Evolutionary conservation across 2,329 filamentous ascomycete species (phyloP).

Genomic region (Hypoxylon sp.): DNA sequence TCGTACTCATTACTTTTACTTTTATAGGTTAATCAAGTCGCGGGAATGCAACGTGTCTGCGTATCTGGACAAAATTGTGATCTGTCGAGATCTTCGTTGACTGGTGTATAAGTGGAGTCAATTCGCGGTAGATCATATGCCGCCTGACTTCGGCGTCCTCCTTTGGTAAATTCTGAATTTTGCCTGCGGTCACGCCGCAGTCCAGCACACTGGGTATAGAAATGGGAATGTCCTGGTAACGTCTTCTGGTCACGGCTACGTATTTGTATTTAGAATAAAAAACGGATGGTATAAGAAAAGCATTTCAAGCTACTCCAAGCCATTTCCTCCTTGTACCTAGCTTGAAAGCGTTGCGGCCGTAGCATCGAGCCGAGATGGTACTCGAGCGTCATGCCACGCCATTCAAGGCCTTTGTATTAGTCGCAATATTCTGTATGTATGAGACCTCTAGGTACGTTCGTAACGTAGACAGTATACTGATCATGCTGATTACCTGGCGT

Average conservation of each 20-base stretch:
- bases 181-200: background rate
- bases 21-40: background rate
- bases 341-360: background rate
- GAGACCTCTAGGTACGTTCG: background rate
- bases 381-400: background rate
- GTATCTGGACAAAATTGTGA: constrained; percentile 6
- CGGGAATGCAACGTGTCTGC: background rate
- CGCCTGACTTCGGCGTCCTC: no score
- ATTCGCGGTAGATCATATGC: background rate
- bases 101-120: background rate
- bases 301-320: background rate
- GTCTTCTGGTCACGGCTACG: background rate
- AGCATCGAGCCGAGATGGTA: no score
- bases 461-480: background rate
- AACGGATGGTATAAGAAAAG: background rate
- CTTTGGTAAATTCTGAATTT: background rate
- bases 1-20: background rate
- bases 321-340: background rate
- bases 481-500: background rate
- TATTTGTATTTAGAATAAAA: background rate
- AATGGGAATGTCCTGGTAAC: background rate
- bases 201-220: background rate
- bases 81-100: constrained; percentile 4
- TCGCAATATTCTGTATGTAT: background rate
- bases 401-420: background rate